Conservation (phyloP, 768 basidiomycete species). For the Suillus lakei region DNA sequence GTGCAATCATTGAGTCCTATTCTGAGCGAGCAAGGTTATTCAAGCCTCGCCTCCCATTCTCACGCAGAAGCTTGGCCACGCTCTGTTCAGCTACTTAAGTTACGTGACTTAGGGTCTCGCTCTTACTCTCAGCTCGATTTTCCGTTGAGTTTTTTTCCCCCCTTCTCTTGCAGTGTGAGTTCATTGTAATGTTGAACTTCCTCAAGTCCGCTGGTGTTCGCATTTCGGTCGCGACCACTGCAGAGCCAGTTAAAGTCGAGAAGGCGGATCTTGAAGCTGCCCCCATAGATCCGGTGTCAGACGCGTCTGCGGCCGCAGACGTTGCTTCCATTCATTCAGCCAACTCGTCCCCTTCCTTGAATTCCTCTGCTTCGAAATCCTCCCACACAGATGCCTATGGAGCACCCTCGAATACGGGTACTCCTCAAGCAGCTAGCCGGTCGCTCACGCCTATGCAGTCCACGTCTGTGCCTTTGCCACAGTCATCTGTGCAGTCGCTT, state of each 20-base stretch:
- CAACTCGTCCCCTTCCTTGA: background rate
- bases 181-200: slow-evolving; percentile 28
- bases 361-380: slow-evolving; percentile 23
- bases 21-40: slow-evolving; percentile 6
- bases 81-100: slow-evolving; percentile 8
- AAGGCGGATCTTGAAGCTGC: background rate
- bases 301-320: background rate
- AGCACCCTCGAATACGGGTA: slow-evolving; percentile 1
- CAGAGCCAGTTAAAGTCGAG: slow-evolving; percentile 8
- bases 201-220: slow-evolving; percentile 25
- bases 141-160: background rate
- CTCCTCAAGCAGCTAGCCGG: background rate
- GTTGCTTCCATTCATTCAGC: background rate
- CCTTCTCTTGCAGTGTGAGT: background rate
- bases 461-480: slow-evolving; percentile 16
- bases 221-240: slow-evolving; percentile 1
- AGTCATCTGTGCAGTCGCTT: slow-evolving; percentile 20
- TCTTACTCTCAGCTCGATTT: slow-evolving; percentile 10
- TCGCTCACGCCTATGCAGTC: slow-evolving; percentile 11
- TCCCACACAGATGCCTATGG: slow-evolving; percentile 31
- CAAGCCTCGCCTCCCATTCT: slow-evolving; percentile 23
- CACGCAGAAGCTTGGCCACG: slow-evolving; percentile 28
- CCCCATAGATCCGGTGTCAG: slow-evolving; percentile 8
- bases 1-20: background rate
- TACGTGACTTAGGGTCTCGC: slow-evolving; percentile 31